phyloP scores from a whole-genome alignment of 1,139 yeast genomes.

The Spathaspora sp. region DNA sequence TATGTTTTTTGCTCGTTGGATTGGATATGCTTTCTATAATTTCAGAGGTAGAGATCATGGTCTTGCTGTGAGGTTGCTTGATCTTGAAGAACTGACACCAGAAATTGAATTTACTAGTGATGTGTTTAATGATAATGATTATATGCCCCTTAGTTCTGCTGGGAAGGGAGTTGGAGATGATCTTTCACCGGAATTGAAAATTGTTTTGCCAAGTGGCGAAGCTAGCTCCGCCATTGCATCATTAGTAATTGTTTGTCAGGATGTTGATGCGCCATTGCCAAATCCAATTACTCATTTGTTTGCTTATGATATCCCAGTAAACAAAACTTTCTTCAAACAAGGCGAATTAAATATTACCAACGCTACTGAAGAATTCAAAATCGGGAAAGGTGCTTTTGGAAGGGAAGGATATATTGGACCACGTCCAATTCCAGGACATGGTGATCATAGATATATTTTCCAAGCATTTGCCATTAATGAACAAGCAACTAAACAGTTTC shows the following conservation, averaged over 20 bases:
- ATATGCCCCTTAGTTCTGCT: slow-evolving; percentile 7
- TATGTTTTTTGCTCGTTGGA: slow-evolving; percentile 1
- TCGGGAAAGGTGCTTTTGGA: slow-evolving; percentile 7
- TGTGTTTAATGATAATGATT: slow-evolving; percentile 7
- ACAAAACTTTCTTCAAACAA: slow-evolving; percentile 1
- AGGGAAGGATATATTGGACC: slow-evolving; percentile 9
- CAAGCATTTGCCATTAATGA: slow-evolving; percentile 10
- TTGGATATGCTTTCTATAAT: slow-evolving; percentile 7
- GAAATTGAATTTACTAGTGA: slow-evolving; percentile 7
- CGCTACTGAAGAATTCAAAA: slow-evolving; percentile 30
- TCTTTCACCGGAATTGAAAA: slow-evolving; percentile 9
- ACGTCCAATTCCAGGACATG: slow-evolving; percentile 11
- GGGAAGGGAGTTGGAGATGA: slow-evolving; percentile 8
- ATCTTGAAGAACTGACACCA: slow-evolving; percentile 3
- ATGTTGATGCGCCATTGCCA: slow-evolving; percentile 10
- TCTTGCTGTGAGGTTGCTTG: slow-evolving; percentile 3
- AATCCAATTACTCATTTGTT: slow-evolving; percentile 9
- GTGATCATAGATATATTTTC: slow-evolving; percentile 10
- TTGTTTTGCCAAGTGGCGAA: neutral
- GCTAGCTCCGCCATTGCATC: slow-evolving; percentile 6
- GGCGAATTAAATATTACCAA: slow-evolving; percentile 6
- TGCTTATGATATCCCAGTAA: slow-evolving; percentile 8
- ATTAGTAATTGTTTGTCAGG: slow-evolving; percentile 9
- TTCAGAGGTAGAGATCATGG: slow-evolving; percentile 8
- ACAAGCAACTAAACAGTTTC: slow-evolving; percentile 8